Evolutionary conservation across 1,284 basidiomycete genomes (phyloP), one percentile per base, ranked within the genome.

Genomic region (Hemileia vastatrix): DNA sequence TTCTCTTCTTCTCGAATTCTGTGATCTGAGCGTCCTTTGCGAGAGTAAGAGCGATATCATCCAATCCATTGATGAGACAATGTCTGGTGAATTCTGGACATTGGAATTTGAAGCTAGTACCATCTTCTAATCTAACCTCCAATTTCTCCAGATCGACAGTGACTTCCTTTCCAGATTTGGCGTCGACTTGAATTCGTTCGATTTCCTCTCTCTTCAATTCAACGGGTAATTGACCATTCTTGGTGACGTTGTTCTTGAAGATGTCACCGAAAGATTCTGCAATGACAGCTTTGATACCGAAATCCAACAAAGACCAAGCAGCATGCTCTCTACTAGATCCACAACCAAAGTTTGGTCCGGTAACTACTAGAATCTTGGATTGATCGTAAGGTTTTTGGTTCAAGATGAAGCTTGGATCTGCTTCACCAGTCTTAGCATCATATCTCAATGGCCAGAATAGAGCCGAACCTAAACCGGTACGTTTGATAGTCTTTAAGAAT

Each of bases 401-500:
- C 47, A 75, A 68, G 15, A 73, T 67, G 61, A 75, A 75, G 40
- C 57, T 44, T 3, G 68, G 61, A 32, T 66, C 54, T 19, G 69
- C 66, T 53, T 72, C 67, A 51, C 71, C 71, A 23, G 70, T 73
- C 54, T 71, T 67, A 53, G 66, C 53, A 55, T 75, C 70, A 66
- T 73, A 75, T 23, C 73, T 69, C 47, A 72, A 56, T 4, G 71
- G 69, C 67, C 67, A 72, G 65, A 75, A 72, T 36, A 74, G 68
- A 6, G 71, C 71, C 8, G 66, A 68, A 23, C 73, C 72, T 6
- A 75, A 67, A 32, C 73, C 73, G 2, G 72, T 72, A 33, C 72
- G 70, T 65, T 72, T 72, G 67, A 75, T 74, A 32, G 71, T 74
- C 67, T 75, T 75, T 44, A 75, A 67, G 66, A 72, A 75, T 64